Base-by-base conservation (phyloP, 805 yeast species). In the Metschnikowia santaceciliae region DNA sequence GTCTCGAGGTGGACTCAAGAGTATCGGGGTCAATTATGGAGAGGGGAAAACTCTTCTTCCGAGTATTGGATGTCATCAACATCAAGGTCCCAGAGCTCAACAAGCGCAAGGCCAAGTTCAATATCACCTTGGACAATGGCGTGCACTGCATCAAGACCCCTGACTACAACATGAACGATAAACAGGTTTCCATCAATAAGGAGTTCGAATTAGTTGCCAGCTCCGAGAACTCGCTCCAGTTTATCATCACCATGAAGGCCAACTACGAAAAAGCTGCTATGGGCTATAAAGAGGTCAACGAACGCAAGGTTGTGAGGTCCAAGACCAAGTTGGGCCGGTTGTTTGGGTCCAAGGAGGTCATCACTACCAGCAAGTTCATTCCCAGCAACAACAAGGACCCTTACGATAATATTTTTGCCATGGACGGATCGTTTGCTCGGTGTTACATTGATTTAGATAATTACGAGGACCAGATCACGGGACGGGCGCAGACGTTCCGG, bases 351-450 rank as follows among this genome's bases (percentile, higher is more conserved):
- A 79, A 76, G 58, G 79, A 78, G 41, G 59, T 74, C 13, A 61
- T 79, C 38, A 74, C 77, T 3, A 72, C 79, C 2, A 80, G 81
- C 47, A 80, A 71, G 55, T 79, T 75, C 53, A 78, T 83, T 5
- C 75, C 83, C 2, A 73, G 74, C 53, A 75, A 78, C 32, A 72
- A 77, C 1, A 66, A 68, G 3, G 95, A 87, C 69, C 69, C 76
- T 2, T 80, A 92, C 86, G 79, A 78, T 33, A 66, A 73, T 33
- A 70, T 79, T 49, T 77, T 90, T 55, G 96, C 97, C 1, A 75
- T 76, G 33, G 95, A 90, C 65, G 98, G 98, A 1, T 88, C 96
- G 35, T 90, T 88, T 75, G 96, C 90, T 7, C 77, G 92, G 60
- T 80, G 87, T 48, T 83, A 85, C 58, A 73, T 91, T 48, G 78